These are phyloP conservation scores for Candida albicans DNA, from an alignment of 1,139 yeast species.

Conservation along the genomic window DNA sequence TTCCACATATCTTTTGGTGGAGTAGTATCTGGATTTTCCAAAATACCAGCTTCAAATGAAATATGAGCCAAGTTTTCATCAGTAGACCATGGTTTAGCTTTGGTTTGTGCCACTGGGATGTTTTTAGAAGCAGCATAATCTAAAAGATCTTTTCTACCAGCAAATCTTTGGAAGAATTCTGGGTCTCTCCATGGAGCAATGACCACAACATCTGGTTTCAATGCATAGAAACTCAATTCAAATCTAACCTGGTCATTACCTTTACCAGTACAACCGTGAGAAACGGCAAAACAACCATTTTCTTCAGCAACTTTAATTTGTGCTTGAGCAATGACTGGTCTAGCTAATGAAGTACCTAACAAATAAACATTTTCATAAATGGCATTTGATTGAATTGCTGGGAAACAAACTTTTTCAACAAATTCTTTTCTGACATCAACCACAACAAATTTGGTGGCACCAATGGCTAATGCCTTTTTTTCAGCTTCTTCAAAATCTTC, in stretches of 20 bases:
- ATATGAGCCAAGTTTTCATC: slow-evolving; percentile 99
- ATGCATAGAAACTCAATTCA: slow-evolving; percentile 93
- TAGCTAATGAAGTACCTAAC: slow-evolving; percentile 94
- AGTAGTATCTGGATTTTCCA: slow-evolving; percentile 96
- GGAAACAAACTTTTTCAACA: slow-evolving; percentile 89
- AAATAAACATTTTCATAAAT: slow-evolving; percentile 95
- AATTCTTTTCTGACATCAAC: slow-evolving; percentile 93
- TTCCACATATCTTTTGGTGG: slow-evolving; percentile 99
- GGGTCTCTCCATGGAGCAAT: slow-evolving; percentile 99
- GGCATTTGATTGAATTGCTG: slow-evolving; percentile 96
- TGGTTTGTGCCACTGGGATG: slow-evolving; percentile 94
- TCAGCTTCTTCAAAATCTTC: slow-evolving; percentile 98
- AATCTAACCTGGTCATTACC: slow-evolving; percentile 99
- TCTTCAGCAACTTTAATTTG: slow-evolving; percentile 95
- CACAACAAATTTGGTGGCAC: slow-evolving; percentile 92
- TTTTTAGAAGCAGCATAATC: slow-evolving; percentile 90
- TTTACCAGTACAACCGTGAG: slow-evolving; percentile 99
- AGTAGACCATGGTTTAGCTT: slow-evolving; percentile 99
- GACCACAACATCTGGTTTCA: slow-evolving; percentile 94
- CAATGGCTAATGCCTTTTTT: slow-evolving; percentile 92
- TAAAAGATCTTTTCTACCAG: slow-evolving; percentile 93
- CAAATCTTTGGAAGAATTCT: slow-evolving; percentile 88
- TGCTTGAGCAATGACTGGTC: slow-evolving; percentile 98
- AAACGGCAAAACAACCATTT: slow-evolving; percentile 97
- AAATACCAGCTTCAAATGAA: slow-evolving; percentile 97